Percentiles rank a stretch among this genome's conserved stretches.
These are phyloP conservation scores for Phoenix roebelenii DNA, from an alignment of 176 grass and related monocot species.

Conservation along the genomic window DNA sequence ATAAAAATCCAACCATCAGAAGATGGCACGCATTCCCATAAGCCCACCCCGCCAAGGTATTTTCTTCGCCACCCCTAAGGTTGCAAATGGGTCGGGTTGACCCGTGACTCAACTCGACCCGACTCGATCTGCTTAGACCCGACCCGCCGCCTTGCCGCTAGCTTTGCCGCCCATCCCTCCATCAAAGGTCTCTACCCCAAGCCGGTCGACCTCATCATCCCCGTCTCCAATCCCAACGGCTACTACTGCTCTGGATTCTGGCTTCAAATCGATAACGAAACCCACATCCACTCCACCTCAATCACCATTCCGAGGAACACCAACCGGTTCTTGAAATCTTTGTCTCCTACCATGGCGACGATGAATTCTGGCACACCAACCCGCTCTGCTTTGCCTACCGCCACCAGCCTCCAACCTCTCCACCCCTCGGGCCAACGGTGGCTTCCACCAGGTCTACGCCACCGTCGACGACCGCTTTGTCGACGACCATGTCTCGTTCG, in stretches of 20 bases:
- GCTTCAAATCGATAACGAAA: slow-evolving; percentile 5
- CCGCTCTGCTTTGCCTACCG: neutral
- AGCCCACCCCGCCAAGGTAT: no score
- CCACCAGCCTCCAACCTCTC: neutral
- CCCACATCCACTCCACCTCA: neutral
- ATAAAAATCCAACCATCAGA: no score
- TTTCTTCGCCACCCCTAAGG: no score
- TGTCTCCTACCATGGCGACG: slow-evolving; percentile 10
- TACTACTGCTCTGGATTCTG: slow-evolving; percentile 6
- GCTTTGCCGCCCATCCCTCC: neutral
- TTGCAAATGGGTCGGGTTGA: no score
- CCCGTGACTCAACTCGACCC: no score
- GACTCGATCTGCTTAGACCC: no score
- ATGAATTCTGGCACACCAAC: slow-evolving; percentile 10
- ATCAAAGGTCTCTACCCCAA: slow-evolving; percentile 8
- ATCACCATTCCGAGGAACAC: neutral
- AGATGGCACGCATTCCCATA: no score
- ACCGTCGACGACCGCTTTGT: slow-evolving; percentile 9
- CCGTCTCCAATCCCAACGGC: slow-evolving; percentile 1
- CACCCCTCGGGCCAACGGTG: neutral
- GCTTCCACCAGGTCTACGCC: slow-evolving; percentile 6
- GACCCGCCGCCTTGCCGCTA: neutral
- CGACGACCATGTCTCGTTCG: neutral
- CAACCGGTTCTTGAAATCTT: slow-evolving; percentile 14
- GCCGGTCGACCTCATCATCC: slow-evolving; percentile 9